Conservation (phyloP, 2,329 filamentous ascomycete species). For the Tolypocladium sp. region DNA sequence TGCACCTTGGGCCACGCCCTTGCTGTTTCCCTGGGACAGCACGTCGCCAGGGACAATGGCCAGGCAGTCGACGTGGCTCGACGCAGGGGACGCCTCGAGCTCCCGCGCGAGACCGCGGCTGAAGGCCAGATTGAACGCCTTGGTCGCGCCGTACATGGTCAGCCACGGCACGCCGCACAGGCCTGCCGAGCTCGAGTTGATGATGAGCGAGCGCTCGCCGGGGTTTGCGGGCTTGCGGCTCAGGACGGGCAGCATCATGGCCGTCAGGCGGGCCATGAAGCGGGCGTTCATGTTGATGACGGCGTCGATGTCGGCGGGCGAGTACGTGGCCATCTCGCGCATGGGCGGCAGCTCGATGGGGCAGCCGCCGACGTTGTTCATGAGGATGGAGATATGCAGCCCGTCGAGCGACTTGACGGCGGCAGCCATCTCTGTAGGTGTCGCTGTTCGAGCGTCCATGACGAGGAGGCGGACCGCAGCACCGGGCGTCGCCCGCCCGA, state of each 20-base stretch:
- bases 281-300: constrained; percentile 21
- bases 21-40: constrained; percentile 11
- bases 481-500: constrained; percentile 10
- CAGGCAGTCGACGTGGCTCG: constrained; percentile 17
- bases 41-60: constrained; percentile 19
- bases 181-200: constrained; percentile 18
- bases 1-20: constrained; percentile 5
- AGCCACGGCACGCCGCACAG: constrained; percentile 16
- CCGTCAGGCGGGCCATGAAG: constrained; percentile 24
- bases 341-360: constrained; percentile 16
- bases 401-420: constrained; percentile 8
- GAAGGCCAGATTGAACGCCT: constrained; percentile 20
- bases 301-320: constrained; percentile 17
- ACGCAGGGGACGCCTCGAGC: constrained; percentile 10
- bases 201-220: constrained; percentile 13
- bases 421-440: constrained; percentile 14
- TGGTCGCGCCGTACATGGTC: constrained; percentile 19
- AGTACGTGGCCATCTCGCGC: constrained; percentile 15
- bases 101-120: constrained; percentile 17
- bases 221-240: constrained; percentile 4
- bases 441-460: constrained; percentile 17
- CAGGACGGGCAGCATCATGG: constrained; percentile 14
- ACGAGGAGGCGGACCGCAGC: constrained; percentile 17
- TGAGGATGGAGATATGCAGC: constrained; percentile 18
- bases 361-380: constrained; percentile 23